phyloP scores from a whole-genome alignment of 2,329 filamentous ascomycete genomes.

The Gaeumannomyces tritici region DNA sequence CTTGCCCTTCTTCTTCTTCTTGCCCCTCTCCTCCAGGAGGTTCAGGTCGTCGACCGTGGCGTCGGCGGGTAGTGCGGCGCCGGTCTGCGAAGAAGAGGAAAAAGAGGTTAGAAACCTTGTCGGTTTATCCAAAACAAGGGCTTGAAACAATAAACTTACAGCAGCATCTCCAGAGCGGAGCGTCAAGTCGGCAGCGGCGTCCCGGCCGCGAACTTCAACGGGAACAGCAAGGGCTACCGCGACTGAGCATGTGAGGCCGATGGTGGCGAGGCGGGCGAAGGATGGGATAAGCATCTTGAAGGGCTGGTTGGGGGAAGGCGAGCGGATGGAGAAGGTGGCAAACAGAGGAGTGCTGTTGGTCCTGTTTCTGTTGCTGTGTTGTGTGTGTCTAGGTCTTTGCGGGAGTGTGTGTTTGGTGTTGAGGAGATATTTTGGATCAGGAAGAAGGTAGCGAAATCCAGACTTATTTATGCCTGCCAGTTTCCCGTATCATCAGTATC shows the following conservation, averaged over 20 bases:
- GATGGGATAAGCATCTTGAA: constrained; percentile 1
- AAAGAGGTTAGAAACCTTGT: no score
- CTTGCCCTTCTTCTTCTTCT: constrained; percentile 1
- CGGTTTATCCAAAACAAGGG: no score
- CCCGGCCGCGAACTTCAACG: background rate
- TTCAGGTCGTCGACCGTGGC: background rate
- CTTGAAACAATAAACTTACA: background rate
- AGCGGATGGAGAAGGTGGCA: background rate
- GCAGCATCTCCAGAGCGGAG: background rate
- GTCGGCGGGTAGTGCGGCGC: background rate
- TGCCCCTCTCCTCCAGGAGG: background rate
- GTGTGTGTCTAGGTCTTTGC: no score
- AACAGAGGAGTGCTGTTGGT: background rate
- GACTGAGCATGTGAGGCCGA: background rate
- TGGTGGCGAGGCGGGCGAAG: constrained; percentile 2
- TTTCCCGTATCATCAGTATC: background rate
- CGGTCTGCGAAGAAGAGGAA: background rate
- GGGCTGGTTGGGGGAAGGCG: background rate
- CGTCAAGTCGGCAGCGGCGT: background rate
- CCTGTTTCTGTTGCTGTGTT: background rate
- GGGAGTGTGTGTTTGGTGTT: background rate
- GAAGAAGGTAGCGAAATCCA: background rate
- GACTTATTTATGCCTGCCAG: background rate
- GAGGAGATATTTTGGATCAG: background rate
- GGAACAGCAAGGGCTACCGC: background rate